Percentiles rank a stretch among this genome's conserved stretches.
phyloP scores from a whole-genome alignment of 1,284 basidiomycete species.

The Athelia sp. region DNA sequence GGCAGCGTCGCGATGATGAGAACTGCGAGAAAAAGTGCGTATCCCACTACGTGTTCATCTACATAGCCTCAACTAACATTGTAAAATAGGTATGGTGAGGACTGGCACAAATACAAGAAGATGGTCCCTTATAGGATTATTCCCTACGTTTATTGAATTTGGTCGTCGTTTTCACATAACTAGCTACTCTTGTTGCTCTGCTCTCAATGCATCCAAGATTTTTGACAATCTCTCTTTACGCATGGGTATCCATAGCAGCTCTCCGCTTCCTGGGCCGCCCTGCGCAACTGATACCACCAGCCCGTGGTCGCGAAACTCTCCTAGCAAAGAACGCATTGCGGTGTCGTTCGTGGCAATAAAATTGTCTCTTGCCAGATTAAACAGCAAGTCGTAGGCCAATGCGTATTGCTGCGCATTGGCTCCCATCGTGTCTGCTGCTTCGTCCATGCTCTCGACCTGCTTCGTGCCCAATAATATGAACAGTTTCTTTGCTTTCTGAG shows the following conservation, averaged over 20 bases:
- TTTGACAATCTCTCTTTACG: slow-evolving; percentile 58
- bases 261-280: slow-evolving; percentile 37
- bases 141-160: slow-evolving; percentile 51
- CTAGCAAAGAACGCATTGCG: slow-evolving; percentile 73
- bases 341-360: slow-evolving; percentile 88
- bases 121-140: slow-evolving; percentile 62
- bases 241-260: slow-evolving; percentile 80
- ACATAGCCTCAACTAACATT: no score
- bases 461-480: slow-evolving; percentile 63
- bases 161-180: background rate
- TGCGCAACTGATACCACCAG: slow-evolving; percentile 57
- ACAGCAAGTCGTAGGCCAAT: slow-evolving; percentile 60
- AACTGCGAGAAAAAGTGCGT: slow-evolving; percentile 82
- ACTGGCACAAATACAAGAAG: slow-evolving; percentile 61
- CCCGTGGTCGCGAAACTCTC: slow-evolving; percentile 87
- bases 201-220: slow-evolving; percentile 25
- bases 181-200: background rate
- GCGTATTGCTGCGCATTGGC: slow-evolving; percentile 43
- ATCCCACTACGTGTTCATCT: slow-evolving; percentile 1
- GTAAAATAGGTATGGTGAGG: slow-evolving; percentile 51
- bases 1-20: slow-evolving; percentile 91
- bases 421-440: slow-evolving; percentile 26
- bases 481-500: slow-evolving; percentile 78
- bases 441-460: slow-evolving; percentile 59
- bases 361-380: slow-evolving; percentile 63